These are phyloP conservation scores for Lactarius psammicola DNA, from an alignment of 768 basidiomycete species.

Conservation along the genomic window DNA sequence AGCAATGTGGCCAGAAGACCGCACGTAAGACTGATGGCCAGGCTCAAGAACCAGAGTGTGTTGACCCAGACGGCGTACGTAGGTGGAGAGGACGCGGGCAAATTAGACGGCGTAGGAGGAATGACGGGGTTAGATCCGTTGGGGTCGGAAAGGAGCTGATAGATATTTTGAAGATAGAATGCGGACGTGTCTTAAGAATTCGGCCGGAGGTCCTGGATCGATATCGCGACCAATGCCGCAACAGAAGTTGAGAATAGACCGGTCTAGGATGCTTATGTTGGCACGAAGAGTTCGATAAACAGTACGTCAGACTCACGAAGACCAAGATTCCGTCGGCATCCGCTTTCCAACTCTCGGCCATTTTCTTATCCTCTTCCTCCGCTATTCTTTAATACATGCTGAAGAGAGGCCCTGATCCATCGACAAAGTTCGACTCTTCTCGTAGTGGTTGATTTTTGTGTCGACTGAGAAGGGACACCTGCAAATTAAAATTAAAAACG, in stretches of 20 bases:
- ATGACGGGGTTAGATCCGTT: neutral
- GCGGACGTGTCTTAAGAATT: slow-evolving; percentile 5
- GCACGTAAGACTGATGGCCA: slow-evolving; percentile 13
- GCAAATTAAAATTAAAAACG: neutral
- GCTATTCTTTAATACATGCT: neutral
- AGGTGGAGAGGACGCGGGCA: slow-evolving; percentile 1
- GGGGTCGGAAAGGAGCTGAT: neutral
- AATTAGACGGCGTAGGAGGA: neutral
- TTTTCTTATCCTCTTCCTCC: neutral
- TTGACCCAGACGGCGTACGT: slow-evolving; percentile 12
- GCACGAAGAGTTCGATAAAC: neutral
- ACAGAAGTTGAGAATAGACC: neutral
- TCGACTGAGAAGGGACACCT: neutral
- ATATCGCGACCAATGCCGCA: neutral
- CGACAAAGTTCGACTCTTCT: neutral
- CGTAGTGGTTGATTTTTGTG: neutral
- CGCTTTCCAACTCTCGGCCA: neutral
- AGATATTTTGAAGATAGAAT: slow-evolving; percentile 8
- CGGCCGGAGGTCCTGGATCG: slow-evolving; percentile 1
- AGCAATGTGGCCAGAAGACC: slow-evolving; percentile 8
- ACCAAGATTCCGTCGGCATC: neutral
- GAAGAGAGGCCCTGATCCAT: neutral
- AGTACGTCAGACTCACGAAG: neutral
- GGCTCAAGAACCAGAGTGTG: slow-evolving; percentile 13
- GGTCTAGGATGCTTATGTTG: neutral